Evolutionary conservation across 805 yeast genomes (phyloP).

Genomic region (Barnettozyma salicaria): DNA sequence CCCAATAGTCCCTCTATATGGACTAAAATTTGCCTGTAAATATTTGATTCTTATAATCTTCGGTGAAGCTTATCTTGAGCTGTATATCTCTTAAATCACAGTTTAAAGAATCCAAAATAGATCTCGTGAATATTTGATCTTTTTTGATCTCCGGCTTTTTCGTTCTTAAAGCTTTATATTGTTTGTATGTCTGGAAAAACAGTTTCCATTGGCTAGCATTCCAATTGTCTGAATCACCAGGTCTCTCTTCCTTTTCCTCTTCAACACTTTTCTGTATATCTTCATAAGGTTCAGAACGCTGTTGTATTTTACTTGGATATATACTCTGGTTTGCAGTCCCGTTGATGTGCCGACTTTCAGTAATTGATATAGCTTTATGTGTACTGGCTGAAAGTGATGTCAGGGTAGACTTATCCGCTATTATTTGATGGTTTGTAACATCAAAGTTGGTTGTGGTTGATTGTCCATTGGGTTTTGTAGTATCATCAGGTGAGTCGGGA

Average conservation of each 20-base stretch:
- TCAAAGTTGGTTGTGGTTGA: conserved; percentile 2
- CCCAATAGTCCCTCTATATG: too few relatives aligned
- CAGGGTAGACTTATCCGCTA: too few relatives aligned
- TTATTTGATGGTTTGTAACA: not conserved
- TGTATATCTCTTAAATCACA: conserved; percentile 22
- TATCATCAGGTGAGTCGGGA: not conserved
- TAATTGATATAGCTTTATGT: too few relatives aligned
- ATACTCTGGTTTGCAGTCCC: too few relatives aligned
- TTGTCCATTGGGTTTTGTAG: conserved; percentile 5
- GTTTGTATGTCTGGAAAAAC: conserved; percentile 13
- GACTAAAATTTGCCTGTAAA: not conserved
- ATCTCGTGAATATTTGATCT: conserved; percentile 15
- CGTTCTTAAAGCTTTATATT: conserved; percentile 1
- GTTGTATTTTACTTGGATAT: too few relatives aligned
- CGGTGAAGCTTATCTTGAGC: conserved; percentile 17
- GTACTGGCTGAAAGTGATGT: too few relatives aligned
- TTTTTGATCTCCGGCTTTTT: not conserved
- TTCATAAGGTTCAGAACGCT: not conserved
- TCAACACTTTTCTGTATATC: not conserved
- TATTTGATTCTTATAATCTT: conserved; percentile 8
- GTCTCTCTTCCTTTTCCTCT: not conserved
- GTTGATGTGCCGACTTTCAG: too few relatives aligned
- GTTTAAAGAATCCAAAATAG: conserved; percentile 9
- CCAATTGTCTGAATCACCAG: conserved; percentile 11
- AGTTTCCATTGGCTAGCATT: conserved; percentile 17